Conservation (phyloP, 306 rosid genomes). For the Cicer arietinum region DNA sequence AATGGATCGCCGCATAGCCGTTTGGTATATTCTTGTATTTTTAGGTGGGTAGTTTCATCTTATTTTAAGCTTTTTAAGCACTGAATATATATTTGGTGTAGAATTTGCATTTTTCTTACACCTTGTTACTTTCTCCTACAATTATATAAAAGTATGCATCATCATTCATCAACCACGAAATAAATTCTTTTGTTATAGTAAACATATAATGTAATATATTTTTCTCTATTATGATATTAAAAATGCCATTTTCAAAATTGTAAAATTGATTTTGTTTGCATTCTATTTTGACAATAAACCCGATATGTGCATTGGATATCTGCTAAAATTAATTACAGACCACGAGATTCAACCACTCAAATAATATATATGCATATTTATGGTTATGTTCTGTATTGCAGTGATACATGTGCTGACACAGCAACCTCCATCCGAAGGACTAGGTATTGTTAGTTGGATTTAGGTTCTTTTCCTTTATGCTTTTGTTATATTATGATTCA, state of each 20-base stretch:
- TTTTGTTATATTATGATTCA: conserved; percentile 24
- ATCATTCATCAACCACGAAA: not conserved
- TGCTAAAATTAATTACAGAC: conserved; percentile 24
- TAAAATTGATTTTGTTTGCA: conserved; percentile 29
- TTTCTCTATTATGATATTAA: conserved; percentile 4
- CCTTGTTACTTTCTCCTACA: conserved; percentile 29
- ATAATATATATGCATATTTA: conserved; percentile 12
- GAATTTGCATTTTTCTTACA: not conserved
- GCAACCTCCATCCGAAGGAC: conserved; percentile 73
- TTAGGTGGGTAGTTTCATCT: conserved; percentile 61
- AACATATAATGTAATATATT: conserved; percentile 6
- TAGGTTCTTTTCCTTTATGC: conserved; percentile 34
- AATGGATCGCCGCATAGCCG: conserved; percentile 77
- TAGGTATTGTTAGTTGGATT: conserved; percentile 60
- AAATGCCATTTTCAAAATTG: conserved; percentile 15
- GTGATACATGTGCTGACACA: conserved; percentile 75
- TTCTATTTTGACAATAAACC: conserved; percentile 23
- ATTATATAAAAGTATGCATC: conserved; percentile 18
- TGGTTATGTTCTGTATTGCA: conserved; percentile 52
- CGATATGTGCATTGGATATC: conserved; percentile 5
- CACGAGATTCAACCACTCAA: conserved; percentile 31
- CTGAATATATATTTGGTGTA: not conserved
- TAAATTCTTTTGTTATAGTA: not conserved
- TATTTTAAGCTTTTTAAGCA: conserved; percentile 21
- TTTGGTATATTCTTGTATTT: conserved; percentile 75